These are phyloP conservation scores for Aureobasidium sp. DNA, from an alignment of 2,329 filamentous ascomycete species.

Conservation along the genomic window DNA sequence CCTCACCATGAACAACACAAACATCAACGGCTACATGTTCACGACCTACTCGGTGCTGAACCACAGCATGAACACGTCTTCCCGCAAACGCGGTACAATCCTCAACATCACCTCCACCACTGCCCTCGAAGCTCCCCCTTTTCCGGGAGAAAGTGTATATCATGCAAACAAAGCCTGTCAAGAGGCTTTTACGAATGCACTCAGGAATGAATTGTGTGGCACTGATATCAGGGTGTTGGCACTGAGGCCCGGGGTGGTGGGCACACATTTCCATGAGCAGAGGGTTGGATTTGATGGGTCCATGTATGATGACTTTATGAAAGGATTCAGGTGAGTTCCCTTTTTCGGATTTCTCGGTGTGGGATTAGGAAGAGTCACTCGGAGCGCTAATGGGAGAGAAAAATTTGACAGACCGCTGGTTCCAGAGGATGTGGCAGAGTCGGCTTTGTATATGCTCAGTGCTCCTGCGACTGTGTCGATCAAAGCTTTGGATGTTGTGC, in stretches of 20 bases:
- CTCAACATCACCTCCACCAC: slow-evolving; percentile 45
- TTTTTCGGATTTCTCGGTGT: too few relatives aligned
- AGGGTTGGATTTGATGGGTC: slow-evolving; percentile 40
- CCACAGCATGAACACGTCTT: slow-evolving; percentile 31
- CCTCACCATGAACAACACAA: slow-evolving; percentile 42
- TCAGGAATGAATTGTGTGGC: slow-evolving; percentile 42
- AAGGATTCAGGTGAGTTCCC: too few relatives aligned
- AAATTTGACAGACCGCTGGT: slow-evolving; percentile 29
- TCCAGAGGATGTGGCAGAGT: slow-evolving; percentile 36
- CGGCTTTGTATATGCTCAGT: slow-evolving; percentile 36
- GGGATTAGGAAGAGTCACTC: too few relatives aligned
- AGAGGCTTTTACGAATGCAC: slow-evolving; percentile 44
- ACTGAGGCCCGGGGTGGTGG: slow-evolving; percentile 42
- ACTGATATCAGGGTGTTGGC: slow-evolving; percentile 44
- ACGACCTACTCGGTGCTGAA: slow-evolving; percentile 42
- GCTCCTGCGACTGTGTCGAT: slow-evolving; percentile 35
- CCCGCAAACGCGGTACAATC: slow-evolving; percentile 38
- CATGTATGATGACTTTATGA: slow-evolving; percentile 24
- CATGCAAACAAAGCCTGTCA: slow-evolving; percentile 43
- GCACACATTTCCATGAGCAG: slow-evolving; percentile 43
- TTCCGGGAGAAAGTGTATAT: slow-evolving; percentile 45
- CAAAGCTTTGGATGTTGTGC: slow-evolving; percentile 43
- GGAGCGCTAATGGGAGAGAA: too few relatives aligned
- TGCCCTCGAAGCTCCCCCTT: slow-evolving; percentile 42
- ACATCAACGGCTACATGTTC: slow-evolving; percentile 44